These are phyloP conservation scores for Cryptococcus neoformans DNA, from an alignment of 1,284 basidiomycete genomes.

Conservation along the genomic window DNA sequence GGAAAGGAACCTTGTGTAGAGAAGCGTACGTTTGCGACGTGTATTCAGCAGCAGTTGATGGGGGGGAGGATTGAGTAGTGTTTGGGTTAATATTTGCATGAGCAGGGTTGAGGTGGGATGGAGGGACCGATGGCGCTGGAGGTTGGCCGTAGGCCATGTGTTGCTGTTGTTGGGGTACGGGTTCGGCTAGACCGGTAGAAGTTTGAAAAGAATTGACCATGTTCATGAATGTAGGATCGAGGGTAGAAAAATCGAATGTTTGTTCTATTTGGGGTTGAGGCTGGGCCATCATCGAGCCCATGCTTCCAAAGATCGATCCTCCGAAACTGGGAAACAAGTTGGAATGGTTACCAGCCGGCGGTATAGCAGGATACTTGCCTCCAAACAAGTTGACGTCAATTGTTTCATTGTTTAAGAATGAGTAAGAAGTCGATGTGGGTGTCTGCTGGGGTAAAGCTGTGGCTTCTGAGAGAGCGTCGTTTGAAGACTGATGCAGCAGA, in stretches of 20 bases:
- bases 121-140: background rate
- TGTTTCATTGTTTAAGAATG: background rate
- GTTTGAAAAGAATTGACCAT: slow-evolving; percentile 26
- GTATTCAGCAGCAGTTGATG: background rate
- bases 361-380: background rate
- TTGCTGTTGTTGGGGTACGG: background rate
- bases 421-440: slow-evolving; percentile 4
- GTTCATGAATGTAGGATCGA: slow-evolving; percentile 34
- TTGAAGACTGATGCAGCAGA: slow-evolving; percentile 12
- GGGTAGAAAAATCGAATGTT: slow-evolving; percentile 31
- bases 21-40: background rate
- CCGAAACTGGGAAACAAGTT: slow-evolving; percentile 16
- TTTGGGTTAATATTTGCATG: background rate
- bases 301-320: slow-evolving; percentile 12
- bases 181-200: slow-evolving; percentile 2
- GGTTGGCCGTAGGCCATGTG: background rate
- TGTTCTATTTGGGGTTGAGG: slow-evolving; percentile 1
- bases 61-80: background rate
- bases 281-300: background rate
- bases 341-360: background rate
- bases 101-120: background rate
- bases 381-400: slow-evolving; percentile 17
- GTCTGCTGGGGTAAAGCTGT: background rate
- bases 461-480: background rate
- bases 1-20: background rate